A percentile compares a stretch with the other conserved stretches of the same genome.
Conservation (phyloP, 2,329 filamentous ascomycete species). For the Fusarium musae region DNA sequence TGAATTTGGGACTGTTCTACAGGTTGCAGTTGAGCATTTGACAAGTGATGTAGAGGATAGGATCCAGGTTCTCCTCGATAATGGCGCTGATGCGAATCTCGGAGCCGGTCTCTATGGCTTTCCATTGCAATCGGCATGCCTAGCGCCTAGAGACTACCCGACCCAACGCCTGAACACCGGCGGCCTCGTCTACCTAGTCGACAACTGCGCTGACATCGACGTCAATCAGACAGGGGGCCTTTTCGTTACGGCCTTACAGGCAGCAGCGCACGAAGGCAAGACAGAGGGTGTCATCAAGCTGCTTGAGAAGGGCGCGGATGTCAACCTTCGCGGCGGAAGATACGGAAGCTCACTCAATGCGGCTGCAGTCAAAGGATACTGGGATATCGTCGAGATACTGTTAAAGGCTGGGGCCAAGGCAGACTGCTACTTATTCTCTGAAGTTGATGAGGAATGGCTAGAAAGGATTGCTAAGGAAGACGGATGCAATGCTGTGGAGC, state of each 20-base stretch:
- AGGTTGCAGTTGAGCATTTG: no score
- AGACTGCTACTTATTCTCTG: rapidly evolving
- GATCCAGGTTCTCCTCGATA: no score
- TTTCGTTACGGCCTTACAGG: neutral
- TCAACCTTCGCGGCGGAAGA: neutral
- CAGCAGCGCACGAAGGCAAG: neutral
- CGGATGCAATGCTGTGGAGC: rapidly evolving
- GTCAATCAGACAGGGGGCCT: neutral
- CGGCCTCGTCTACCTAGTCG: neutral
- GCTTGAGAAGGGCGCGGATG: neutral
- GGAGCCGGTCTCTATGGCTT: neutral
- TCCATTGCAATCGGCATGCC: neutral
- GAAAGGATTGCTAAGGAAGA: neutral
- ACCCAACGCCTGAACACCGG: rapidly evolving
- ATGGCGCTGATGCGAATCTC: neutral
- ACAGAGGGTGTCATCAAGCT: rapidly evolving
- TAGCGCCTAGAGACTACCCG: no score
- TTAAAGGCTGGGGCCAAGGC: rapidly evolving
- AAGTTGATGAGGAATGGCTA: rapidly evolving
- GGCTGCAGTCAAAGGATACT: neutral
- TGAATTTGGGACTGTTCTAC: no score
- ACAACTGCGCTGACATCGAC: rapidly evolving
- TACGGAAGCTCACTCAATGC: neutral
- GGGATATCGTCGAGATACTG: neutral
- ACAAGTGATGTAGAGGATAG: no score